Conservation (phyloP, 768 basidiomycete species). For the Glaciozyma martinii region DNA sequence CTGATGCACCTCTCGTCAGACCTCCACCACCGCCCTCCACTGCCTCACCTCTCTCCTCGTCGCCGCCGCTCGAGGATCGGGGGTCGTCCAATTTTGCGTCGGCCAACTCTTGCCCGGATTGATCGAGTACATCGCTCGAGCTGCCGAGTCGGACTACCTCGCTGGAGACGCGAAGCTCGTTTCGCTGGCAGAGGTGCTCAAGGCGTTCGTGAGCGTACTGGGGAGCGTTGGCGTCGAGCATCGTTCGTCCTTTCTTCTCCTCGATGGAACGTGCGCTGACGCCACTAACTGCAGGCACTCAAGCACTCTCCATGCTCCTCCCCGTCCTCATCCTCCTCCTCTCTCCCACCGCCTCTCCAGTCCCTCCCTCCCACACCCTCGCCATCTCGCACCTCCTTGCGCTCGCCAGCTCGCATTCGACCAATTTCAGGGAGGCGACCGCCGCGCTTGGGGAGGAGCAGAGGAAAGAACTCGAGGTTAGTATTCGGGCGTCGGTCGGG, state of each 20-base stretch:
- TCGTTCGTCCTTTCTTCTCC: constrained; percentile 47
- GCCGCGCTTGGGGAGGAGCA: constrained; percentile 53
- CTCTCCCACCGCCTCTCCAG: constrained; percentile 45
- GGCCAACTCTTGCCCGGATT: constrained; percentile 67
- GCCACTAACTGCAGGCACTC: constrained; percentile 5
- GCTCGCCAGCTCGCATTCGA: constrained; percentile 62
- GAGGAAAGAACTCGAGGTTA: constrained; percentile 60
- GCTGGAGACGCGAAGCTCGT: constrained; percentile 1
- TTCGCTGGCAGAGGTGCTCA: constrained; percentile 64
- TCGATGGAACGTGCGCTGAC: neutral
- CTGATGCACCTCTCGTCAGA: constrained; percentile 42
- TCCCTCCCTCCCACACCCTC: constrained; percentile 49
- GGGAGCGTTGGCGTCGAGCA: constrained; percentile 51
- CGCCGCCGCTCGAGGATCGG: constrained; percentile 54
- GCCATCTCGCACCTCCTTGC: constrained; percentile 59
- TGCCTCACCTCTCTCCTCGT: constrained; percentile 75
- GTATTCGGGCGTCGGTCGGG: constrained; percentile 49
- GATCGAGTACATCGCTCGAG: constrained; percentile 65
- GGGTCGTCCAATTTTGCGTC: constrained; percentile 61
- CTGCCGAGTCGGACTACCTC: constrained; percentile 50
- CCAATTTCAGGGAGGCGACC: constrained; percentile 77
- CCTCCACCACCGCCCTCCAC: constrained; percentile 75
- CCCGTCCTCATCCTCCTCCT: constrained; percentile 50
- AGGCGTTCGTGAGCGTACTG: constrained; percentile 62
- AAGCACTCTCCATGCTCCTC: constrained; percentile 12